These are phyloP conservation scores for Hansenula anomala DNA, from an alignment of 1,139 yeast species.

Conservation along the genomic window DNA sequence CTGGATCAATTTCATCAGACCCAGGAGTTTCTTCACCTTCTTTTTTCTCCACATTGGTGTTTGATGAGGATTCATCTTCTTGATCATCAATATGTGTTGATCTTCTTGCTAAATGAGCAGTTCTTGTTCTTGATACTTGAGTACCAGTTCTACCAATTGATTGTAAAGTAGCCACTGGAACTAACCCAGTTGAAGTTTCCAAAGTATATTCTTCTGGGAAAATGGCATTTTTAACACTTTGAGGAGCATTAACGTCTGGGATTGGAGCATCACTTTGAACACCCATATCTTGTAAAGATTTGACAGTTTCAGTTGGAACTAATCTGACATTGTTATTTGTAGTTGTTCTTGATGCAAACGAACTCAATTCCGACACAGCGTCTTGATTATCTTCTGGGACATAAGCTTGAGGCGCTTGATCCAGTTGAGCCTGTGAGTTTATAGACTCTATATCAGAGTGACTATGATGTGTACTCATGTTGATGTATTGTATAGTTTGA, in stretches of 20 bases:
- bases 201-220: slow-evolving; percentile 90
- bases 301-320: slow-evolving; percentile 62
- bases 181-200: slow-evolving; percentile 85
- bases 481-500: no score
- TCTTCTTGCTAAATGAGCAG: slow-evolving; percentile 18
- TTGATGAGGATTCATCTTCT: slow-evolving; percentile 7
- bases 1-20: slow-evolving; percentile 45
- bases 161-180: slow-evolving; percentile 69
- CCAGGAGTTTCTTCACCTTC: slow-evolving; percentile 20
- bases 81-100: slow-evolving; percentile 7
- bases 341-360: slow-evolving; percentile 26
- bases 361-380: slow-evolving; percentile 38
- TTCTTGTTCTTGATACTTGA: slow-evolving; percentile 29
- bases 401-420: slow-evolving; percentile 19
- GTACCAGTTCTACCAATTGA: slow-evolving; percentile 55
- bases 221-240: slow-evolving; percentile 51
- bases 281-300: slow-evolving; percentile 62
- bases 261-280: slow-evolving; percentile 45
- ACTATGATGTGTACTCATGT: not conserved
- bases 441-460: slow-evolving; percentile 4
- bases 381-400: slow-evolving; percentile 33
- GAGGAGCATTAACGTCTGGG: slow-evolving; percentile 60
- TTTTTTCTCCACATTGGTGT: slow-evolving; percentile 15
- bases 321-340: slow-evolving; percentile 26
- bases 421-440: slow-evolving; percentile 10